A percentile compares a stretch with the other conserved stretches of the same genome.
Evolutionary conservation across 139 green algal species (phyloP).

Genomic region (Gonium pectorale): DNA sequence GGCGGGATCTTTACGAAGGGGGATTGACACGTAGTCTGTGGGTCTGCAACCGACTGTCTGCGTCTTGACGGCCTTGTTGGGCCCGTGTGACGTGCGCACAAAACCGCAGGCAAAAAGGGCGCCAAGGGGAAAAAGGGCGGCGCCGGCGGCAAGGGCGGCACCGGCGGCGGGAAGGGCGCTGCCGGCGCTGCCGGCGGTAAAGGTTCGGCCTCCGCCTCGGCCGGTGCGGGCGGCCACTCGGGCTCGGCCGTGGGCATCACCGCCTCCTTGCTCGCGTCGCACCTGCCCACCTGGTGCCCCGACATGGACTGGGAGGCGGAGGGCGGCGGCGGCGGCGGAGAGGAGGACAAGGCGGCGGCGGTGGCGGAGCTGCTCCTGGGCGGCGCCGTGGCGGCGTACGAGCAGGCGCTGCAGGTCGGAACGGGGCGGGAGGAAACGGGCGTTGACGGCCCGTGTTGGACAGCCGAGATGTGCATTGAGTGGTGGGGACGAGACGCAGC

Average conservation of each 20-base stretch:
- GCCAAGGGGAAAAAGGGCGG: constrained; percentile 63
- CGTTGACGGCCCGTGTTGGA: too few relatives aligned
- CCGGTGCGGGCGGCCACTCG: constrained; percentile 14
- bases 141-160: constrained; percentile 24
- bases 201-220: too few relatives aligned
- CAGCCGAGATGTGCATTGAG: too few relatives aligned
- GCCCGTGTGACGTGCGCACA: neutral
- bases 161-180: constrained; percentile 3
- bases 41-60: too few relatives aligned
- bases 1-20: too few relatives aligned
- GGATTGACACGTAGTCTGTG: too few relatives aligned
- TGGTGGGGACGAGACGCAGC: too few relatives aligned
- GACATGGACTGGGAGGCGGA: constrained; percentile 53
- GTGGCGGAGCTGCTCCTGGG: constrained; percentile 60
- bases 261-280: constrained; percentile 44
- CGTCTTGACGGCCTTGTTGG: neutral
- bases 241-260: constrained; percentile 41
- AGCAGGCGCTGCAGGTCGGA: constrained; percentile 59
- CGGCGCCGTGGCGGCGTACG: constrained; percentile 71
- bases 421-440: neutral
- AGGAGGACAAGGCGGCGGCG: constrained; percentile 31
- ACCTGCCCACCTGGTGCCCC: constrained; percentile 65
- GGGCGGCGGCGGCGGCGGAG: constrained; percentile 63
- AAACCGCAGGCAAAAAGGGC: constrained; percentile 48
- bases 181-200: constrained; percentile 20